Conservation (phyloP, 2,329 filamentous ascomycete species). For the Fusarium hainanense region DNA sequence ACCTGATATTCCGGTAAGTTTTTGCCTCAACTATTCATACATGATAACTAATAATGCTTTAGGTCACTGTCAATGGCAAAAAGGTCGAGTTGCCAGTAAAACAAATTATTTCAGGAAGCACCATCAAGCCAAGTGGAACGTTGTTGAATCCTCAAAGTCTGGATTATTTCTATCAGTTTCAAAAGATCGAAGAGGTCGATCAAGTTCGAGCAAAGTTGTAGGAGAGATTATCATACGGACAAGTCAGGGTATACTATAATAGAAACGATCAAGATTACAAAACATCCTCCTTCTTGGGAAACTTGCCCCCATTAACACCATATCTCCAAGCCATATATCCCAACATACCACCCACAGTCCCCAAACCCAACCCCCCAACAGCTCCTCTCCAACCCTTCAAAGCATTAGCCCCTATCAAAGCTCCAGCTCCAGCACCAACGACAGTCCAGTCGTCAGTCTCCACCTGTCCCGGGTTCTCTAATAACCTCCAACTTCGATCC, state of each 20-base stretch:
- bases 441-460: conserved; percentile 67
- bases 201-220: conserved; percentile 49
- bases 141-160: conserved; percentile 80
- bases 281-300: conserved; percentile 43
- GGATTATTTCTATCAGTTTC: conserved; percentile 82
- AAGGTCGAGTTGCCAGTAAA: conserved; percentile 89
- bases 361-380: conserved; percentile 59
- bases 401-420: conserved; percentile 48
- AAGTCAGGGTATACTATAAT: not conserved
- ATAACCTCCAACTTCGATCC: conserved; percentile 70
- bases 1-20: conserved; percentile 79
- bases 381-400: conserved; percentile 52
- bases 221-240: not conserved
- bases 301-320: conserved; percentile 58
- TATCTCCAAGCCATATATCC: conserved; percentile 63
- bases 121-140: conserved; percentile 79
- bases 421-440: conserved; percentile 54
- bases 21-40: too few relatives aligned
- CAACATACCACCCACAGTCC: conserved; percentile 61
- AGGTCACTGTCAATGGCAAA: conserved; percentile 86
- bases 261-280: not conserved
- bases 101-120: conserved; percentile 81
- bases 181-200: conserved; percentile 51
- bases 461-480: conserved; percentile 67
- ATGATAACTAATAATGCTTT: too few relatives aligned